Evolutionary conservation across 108 stramenopile species (phyloP), one percentile per base, ranked within the genome.

Genomic region (Stephanodiscus triporus): DNA sequence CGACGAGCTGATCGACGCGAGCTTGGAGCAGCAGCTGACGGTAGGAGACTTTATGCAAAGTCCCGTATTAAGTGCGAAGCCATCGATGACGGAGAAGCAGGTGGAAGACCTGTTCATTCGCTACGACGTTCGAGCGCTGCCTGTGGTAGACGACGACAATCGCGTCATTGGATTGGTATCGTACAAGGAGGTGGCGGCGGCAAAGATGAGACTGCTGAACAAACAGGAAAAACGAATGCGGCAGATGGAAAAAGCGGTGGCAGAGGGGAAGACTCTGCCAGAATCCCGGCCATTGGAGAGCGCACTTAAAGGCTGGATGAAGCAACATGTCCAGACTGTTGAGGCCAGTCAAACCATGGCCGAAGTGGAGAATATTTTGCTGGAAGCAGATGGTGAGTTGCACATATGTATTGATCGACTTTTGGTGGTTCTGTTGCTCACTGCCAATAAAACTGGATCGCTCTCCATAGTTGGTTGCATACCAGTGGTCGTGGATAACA

Each of bases 301-400:
- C 58, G 85, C 93, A 32, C 77, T 95, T 22, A 95, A 95, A 75
- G 94, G 85, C 19, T 95, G 94, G 94, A 95, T 95, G 94, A 88
- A 89, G 38, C 90, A 95, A 64, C 90, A 95, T 68, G 89, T 95
- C 54, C 76, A 82, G 64, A 76, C 81, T n/a, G 90, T 89, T 9
- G 88, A 88, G 47, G 88, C 85, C 1, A 83, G 83, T 70, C 63
- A 60, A 36, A 95, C 94, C 11, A 92, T 95, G 94, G 78, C 86
- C 1, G 91, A 95, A 61, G 90, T 91, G 2, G 94, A 95, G 68
- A 77, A 78, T 11, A 84, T 95, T 61, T 77, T 95, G 23, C 63
- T 95, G 47, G 91, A 89, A 42, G 89, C 79, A 40, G 94, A 93
- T 75, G 88, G 74, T 75, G 30, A 75, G 74, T 71, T 23, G 50